phyloP scores from a whole-genome alignment of 768 basidiomycete species.

The Filobasidium floriforme region DNA sequence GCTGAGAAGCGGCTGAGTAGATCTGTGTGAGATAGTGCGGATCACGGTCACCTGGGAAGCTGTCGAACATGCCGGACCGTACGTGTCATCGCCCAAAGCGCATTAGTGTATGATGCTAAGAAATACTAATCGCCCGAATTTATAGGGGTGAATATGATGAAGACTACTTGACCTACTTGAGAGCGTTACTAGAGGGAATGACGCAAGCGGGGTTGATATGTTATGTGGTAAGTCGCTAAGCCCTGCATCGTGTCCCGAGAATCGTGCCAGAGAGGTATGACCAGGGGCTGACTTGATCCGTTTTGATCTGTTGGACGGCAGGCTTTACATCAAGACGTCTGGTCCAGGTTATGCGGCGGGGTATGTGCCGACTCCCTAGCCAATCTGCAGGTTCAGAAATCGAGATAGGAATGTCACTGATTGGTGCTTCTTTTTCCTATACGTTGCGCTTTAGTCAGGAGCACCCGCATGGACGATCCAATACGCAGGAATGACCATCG shows the following conservation, averaged over 20 bases:
- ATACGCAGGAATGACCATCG: conserved; percentile 57
- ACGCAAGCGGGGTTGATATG: conserved; percentile 32
- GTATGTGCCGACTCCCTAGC: too few relatives aligned
- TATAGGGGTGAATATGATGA: conserved; percentile 72
- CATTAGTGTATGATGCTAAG: too few relatives aligned
- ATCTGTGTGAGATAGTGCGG: conserved; percentile 54
- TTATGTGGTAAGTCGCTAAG: conserved; percentile 34
- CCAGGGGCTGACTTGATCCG: conserved; percentile 18
- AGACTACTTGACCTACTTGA: conserved; percentile 74
- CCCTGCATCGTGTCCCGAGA: conserved; percentile 51
- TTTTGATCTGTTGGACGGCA: conserved; percentile 4
- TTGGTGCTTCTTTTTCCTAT: too few relatives aligned
- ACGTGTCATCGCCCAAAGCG: conserved; percentile 49
- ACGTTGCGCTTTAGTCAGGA: conserved; percentile 56
- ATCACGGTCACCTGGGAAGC: conserved; percentile 97
- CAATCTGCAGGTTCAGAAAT: too few relatives aligned
- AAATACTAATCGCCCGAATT: neutral
- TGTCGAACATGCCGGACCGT: conserved; percentile 88
- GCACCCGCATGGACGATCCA: conserved; percentile 95
- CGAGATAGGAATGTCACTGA: too few relatives aligned
- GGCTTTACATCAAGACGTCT: conserved; percentile 84
- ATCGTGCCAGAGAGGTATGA: conserved; percentile 68
- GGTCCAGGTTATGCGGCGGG: conserved; percentile 89
- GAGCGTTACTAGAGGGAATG: conserved; percentile 49
- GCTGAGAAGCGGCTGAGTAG: neutral